A percentile compares a stretch with the other conserved stretches of the same genome.
Conservation (phyloP, 257 asterid genomes). For the Solanum commersonii region DNA sequence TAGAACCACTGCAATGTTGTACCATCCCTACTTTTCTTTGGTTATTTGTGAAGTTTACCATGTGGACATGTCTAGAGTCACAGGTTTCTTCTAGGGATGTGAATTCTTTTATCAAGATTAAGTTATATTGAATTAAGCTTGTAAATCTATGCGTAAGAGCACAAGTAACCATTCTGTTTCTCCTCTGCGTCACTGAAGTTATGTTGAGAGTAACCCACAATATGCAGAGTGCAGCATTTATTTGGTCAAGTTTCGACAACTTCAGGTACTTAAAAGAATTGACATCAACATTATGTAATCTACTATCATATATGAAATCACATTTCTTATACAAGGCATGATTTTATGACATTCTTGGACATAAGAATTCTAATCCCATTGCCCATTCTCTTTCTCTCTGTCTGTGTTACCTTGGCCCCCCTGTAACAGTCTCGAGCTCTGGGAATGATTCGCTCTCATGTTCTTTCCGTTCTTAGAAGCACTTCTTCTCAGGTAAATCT, state of each 20-base stretch:
- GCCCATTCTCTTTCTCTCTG: neutral
- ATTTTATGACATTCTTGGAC: neutral
- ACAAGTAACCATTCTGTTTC: neutral
- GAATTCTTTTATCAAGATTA: neutral
- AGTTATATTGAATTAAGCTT: neutral
- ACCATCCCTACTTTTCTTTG: neutral
- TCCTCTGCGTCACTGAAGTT: constrained; percentile 34
- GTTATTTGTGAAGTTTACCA: neutral
- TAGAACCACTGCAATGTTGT: neutral
- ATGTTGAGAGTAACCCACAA: constrained; percentile 95
- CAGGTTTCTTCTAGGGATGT: neutral
- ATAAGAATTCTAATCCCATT: neutral
- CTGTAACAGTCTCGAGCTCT: constrained; percentile 85
- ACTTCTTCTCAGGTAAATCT: constrained; percentile 83
- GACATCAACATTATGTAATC: neutral
- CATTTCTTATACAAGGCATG: neutral
- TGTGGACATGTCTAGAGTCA: neutral
- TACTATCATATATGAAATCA: neutral
- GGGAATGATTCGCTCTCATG: constrained; percentile 88
- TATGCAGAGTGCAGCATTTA: constrained; percentile 97
- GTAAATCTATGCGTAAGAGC: neutral
- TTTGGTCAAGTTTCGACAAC: constrained; percentile 96
- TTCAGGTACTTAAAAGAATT: constrained; percentile 54
- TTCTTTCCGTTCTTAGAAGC: constrained; percentile 74
- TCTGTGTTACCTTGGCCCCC: neutral